Evolutionary conservation across 371 early-diverging fungal genomes (phyloP).

Genomic region (Caulochytrium protostelioides): DNA sequence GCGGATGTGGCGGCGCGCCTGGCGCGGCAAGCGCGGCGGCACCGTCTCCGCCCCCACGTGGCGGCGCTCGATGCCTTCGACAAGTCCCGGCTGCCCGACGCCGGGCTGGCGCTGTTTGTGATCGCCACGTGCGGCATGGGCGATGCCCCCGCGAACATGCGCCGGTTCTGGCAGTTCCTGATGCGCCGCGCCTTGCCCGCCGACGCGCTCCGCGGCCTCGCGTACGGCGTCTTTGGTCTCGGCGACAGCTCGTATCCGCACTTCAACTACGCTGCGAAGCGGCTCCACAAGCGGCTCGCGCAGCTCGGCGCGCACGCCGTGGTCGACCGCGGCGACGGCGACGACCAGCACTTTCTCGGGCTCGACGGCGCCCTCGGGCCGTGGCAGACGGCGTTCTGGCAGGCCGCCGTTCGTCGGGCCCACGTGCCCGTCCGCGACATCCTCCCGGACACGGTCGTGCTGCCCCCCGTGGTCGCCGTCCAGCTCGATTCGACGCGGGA

Average conservation of each 20-base stretch:
- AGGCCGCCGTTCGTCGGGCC: too few relatives aligned
- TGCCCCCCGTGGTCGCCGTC: too few relatives aligned
- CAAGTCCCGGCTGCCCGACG: conserved; percentile 34
- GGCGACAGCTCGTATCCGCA: conserved; percentile 85
- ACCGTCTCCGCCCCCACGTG: conserved; percentile 40
- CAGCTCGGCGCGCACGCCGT: conserved; percentile 72
- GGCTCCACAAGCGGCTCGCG: conserved; percentile 59
- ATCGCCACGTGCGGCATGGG: conserved; percentile 91
- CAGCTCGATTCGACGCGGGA: too few relatives aligned
- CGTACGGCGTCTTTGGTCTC: conserved; percentile 73
- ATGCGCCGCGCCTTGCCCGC: conserved; percentile 50
- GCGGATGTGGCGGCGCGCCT: conserved; percentile 59
- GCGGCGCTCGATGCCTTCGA: conserved; percentile 61
- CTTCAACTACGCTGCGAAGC: conserved; percentile 92
- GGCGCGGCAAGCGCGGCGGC: conserved; percentile 46
- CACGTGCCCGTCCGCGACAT: too few relatives aligned
- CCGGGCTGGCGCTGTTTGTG: conserved; percentile 58
- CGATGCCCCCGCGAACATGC: conserved; percentile 73
- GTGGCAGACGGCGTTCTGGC: conserved; percentile 58
- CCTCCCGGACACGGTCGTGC: conserved; percentile 31
- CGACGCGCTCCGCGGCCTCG: conserved; percentile 37
- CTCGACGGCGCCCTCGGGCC: conserved; percentile 70
- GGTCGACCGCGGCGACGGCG: conserved; percentile 62
- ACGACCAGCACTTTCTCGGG: conserved; percentile 94
- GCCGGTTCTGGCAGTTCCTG: conserved; percentile 71